Conservation (phyloP, 2,329 filamentous ascomycete genomes). For the Fonsecaea monophora region DNA sequence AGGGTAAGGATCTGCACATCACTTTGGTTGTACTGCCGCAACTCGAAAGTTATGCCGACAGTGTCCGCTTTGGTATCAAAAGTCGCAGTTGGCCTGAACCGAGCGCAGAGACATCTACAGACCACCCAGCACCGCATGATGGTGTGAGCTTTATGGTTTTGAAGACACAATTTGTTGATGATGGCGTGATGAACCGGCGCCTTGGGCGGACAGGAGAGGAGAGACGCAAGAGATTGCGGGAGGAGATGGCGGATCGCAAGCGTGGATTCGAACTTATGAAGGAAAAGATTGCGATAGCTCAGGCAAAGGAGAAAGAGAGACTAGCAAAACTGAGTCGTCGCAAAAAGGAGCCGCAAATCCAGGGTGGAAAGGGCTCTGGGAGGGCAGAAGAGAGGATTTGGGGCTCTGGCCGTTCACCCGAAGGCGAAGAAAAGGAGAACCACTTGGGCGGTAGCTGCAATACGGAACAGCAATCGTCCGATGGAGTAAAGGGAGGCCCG, state of each 20-base stretch:
- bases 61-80: slow-evolving; percentile 78
- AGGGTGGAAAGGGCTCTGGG: background rate
- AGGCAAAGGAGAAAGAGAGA: slow-evolving; percentile 17
- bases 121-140: slow-evolving; percentile 71
- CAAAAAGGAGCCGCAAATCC: background rate
- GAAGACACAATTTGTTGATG: slow-evolving; percentile 83
- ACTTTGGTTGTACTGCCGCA: slow-evolving; percentile 82
- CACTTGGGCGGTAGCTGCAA: background rate
- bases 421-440: slow-evolving; percentile 9
- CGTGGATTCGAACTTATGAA: slow-evolving; percentile 34
- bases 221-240: slow-evolving; percentile 57
- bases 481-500: background rate
- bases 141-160: slow-evolving; percentile 88
- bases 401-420: background rate
- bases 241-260: slow-evolving; percentile 43
- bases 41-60: slow-evolving; percentile 76
- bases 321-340: slow-evolving; percentile 7
- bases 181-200: slow-evolving; percentile 59
- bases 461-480: background rate
- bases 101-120: slow-evolving; percentile 5
- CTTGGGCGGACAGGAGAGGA: slow-evolving; percentile 56
- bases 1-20: slow-evolving; percentile 81
- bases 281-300: slow-evolving; percentile 24
- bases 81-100: slow-evolving; percentile 71
- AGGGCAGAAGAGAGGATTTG: background rate